Evolutionary conservation across 1,284 basidiomycete species (phyloP), one percentile per base, ranked within the genome.

Genomic region (Laetiporus sulphureus): DNA sequence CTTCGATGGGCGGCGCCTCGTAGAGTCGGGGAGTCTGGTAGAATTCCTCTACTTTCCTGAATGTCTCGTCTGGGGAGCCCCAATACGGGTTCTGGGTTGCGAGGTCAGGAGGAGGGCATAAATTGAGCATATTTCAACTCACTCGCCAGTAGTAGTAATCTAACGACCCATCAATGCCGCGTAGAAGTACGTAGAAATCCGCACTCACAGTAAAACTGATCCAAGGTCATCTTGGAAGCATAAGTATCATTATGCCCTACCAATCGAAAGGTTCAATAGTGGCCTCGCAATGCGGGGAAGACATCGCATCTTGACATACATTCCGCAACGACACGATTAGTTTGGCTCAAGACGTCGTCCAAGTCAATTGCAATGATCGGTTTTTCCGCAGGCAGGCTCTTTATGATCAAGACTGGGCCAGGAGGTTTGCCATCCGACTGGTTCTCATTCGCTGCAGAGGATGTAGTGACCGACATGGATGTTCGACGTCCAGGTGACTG

Each of bases 301-400:
- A 33, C 1, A 32, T 25, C n/a, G 18, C 12, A 38, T 5, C 10
- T 37, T 36, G 4, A 51, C 58, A 59, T 60, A 87, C 86, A 90
- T 35, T 77, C 61, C 4, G 78, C 75, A 10, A 88, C 73, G 12
- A 67, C 67, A 36, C 62, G 53, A 59, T 89, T 91, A 3, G 85
- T 90, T 55, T 77, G 65, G 49, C 78, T 72, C 39, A 89, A 62
- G 4, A 89, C 86, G 66, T 90, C 86, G 52, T 89, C 86, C 46
- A 88, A 62, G 63, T 89, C 86, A 30, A 87, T 67, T 3, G 83
- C 82, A 55, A 89, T 81, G 36, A 80, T 59, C 11, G 71, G 69
- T 44, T 40, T 42, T 37, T 46, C 30, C 3, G 31, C 4, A 7
- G 36, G 36, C 15, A 42, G 39, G 38, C 21, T 29, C 22, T 18